Evolutionary conservation across 345 rosid genomes (phyloP), one percentile per base, ranked within the genome.

Genomic region (Aegle marmelos): DNA sequence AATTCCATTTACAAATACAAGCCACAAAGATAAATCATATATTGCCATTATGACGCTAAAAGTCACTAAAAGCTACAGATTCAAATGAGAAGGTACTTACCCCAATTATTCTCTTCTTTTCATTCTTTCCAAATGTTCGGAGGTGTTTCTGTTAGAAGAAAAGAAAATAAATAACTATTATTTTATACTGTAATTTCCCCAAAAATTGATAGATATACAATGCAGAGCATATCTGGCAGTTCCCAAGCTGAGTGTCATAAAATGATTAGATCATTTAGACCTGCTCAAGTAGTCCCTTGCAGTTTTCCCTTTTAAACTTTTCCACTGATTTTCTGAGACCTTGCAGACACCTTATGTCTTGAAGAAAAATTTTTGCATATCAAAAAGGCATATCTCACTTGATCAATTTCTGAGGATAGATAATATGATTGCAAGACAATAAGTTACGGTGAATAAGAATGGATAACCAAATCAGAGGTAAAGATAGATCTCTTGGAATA

Each of bases 121-220:
- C 45, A n/a, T 13, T 17, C 1, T 57, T 25, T 34, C 45, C 75
- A 11, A 8, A 58, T 30, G 2, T 58, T 37, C 41, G 34, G 9
- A 62, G 66, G 4, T 58, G 30, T 37, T 33, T 73, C 76, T 73
- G 76, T 58, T 58, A 24, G n/a, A 58, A 21, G 33, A 36, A 72
- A 58, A 73, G 37, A 36, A 48, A 48, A 11, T 6, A 27, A 34
- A 58, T 73, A n/a, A 58, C 66, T 2, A 24, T 36, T 7, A 58
- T 60, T 73, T 22, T 73, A 37, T 25, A 36, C 37, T 10, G 2
- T 27, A 45, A 25, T 57, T 36, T 24, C 58, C 11, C 10, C 11
- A 25, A 45, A 56, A 13, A 36, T 16, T 13, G 24, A 58, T 25
- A 24, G 31, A 33, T 41, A 36, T 22, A 60, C 4, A 24, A 58